phyloP scores from a whole-genome alignment of 2,329 filamentous ascomycete species.

The Scedosporium minutisporum region DNA sequence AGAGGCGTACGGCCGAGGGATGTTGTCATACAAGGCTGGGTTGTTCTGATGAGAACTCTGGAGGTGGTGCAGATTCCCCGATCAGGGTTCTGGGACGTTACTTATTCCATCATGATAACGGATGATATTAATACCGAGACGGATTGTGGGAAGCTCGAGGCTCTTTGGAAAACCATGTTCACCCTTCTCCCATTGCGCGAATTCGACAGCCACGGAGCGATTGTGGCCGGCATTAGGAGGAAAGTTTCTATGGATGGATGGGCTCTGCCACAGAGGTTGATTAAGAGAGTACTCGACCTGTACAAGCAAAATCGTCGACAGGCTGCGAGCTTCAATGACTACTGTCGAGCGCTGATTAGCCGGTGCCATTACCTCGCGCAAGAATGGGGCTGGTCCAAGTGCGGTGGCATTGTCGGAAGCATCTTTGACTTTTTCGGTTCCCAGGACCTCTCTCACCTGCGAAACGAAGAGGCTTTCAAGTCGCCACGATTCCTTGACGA shows the following conservation, averaged over 20 bases:
- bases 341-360: conserved; percentile 48
- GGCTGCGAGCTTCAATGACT: conserved; percentile 53
- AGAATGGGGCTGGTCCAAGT: conserved; percentile 57
- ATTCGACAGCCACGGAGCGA: conserved; percentile 44
- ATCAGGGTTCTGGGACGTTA: conserved; percentile 51
- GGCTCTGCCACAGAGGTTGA: conserved; percentile 45
- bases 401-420: conserved; percentile 45
- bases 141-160: conserved; percentile 35
- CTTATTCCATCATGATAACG: conserved; percentile 32
- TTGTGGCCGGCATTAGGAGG: conserved; percentile 25
- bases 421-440: conserved; percentile 62
- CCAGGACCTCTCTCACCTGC: conserved; percentile 50
- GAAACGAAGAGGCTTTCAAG: conserved; percentile 53
- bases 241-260: conserved; percentile 41
- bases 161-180: conserved; percentile 49
- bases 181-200: conserved; percentile 51
- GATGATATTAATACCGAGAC: conserved; percentile 13
- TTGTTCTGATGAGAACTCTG: conserved; percentile 45
- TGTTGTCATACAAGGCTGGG: conserved; percentile 44
- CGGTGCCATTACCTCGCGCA: conserved; percentile 54
- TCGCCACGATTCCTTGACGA: conserved; percentile 54
- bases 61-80: conserved; percentile 39
- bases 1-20: conserved; percentile 40
- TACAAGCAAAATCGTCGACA: conserved; percentile 48
- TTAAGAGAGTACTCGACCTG: conserved; percentile 47